Conservation (phyloP, 176 grass and related monocot species). For the Bolboschoenus planiculmis region DNA sequence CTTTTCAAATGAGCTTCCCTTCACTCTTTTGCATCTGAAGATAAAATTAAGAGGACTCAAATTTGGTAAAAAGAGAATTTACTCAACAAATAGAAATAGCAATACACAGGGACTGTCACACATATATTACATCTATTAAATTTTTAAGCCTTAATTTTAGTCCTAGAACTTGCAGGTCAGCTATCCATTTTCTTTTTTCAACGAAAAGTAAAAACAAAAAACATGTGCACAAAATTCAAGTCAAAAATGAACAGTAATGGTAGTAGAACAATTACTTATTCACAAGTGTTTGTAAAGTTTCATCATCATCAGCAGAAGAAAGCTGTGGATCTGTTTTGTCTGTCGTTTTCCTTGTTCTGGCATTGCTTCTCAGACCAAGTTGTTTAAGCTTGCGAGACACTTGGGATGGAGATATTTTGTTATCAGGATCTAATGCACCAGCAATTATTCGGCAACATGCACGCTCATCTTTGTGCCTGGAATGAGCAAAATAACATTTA, state of each 20-base stretch:
- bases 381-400: slow-evolving; percentile 75
- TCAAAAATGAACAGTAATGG: slow-evolving; percentile 7
- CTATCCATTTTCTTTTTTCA: background rate
- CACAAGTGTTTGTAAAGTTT: slow-evolving; percentile 54
- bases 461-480: slow-evolving; percentile 73
- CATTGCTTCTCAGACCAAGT: slow-evolving; percentile 57
- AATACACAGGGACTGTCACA: background rate
- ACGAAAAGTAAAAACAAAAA: slow-evolving; percentile 1
- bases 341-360: slow-evolving; percentile 33
- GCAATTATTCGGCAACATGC: slow-evolving; percentile 67
- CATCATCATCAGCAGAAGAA: slow-evolving; percentile 33
- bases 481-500: slow-evolving; percentile 31
- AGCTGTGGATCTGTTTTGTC: slow-evolving; percentile 20
- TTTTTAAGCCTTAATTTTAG: background rate
- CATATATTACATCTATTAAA: background rate
- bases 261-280: slow-evolving; percentile 35
- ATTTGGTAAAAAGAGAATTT: slow-evolving; percentile 2
- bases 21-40: slow-evolving; percentile 29
- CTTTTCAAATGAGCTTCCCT: slow-evolving; percentile 23
- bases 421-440: slow-evolving; percentile 69
- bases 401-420: slow-evolving; percentile 70
- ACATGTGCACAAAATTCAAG: slow-evolving; percentile 12
- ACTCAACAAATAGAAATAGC: background rate
- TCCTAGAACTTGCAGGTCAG: background rate
- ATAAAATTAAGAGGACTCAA: background rate